Evolutionary conservation across 345 rosid genomes (phyloP).

Genomic region (Triadica sebifera): DNA sequence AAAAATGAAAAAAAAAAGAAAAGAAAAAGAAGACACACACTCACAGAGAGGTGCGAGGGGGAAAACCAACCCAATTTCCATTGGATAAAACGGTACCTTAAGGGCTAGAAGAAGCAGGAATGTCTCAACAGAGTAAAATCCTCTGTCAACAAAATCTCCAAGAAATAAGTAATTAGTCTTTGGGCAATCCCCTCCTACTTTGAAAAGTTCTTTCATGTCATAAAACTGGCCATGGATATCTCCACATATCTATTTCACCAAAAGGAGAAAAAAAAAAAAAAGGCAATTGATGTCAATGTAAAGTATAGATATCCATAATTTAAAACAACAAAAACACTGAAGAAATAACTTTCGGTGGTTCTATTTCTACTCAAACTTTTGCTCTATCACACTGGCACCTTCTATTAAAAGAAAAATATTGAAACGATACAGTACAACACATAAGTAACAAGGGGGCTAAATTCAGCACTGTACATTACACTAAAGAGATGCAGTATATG

Average conservation of each 20-base stretch:
- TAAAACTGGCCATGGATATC: conserved; percentile 98
- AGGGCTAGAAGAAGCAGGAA: conserved; percentile 89
- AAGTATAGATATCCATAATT: neutral
- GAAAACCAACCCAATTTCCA: neutral
- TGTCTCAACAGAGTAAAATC: conserved; percentile 94
- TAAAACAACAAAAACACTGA: neutral
- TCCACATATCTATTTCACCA: conserved; percentile 68
- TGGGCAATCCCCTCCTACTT: conserved; percentile 94
- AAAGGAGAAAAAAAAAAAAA: neutral
- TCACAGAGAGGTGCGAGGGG: neutral
- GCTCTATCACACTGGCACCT: too few relatives aligned
- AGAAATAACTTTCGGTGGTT: too few relatives aligned
- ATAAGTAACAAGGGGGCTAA: neutral
- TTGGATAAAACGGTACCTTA: conserved; percentile 48
- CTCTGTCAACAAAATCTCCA: conserved; percentile 98
- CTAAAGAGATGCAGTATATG: neutral
- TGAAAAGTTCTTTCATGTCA: conserved; percentile 98
- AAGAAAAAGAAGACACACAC: neutral
- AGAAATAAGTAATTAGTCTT: conserved; percentile 94
- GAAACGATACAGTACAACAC: neutral
- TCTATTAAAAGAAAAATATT: too few relatives aligned
- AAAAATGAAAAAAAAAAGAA: neutral
- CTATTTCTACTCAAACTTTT: too few relatives aligned
- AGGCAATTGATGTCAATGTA: conserved; percentile 12
- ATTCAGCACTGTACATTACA: neutral